These are phyloP conservation scores for Rhizopogon vinicolor DNA, from an alignment of 768 basidiomycete genomes.

Conservation along the genomic window DNA sequence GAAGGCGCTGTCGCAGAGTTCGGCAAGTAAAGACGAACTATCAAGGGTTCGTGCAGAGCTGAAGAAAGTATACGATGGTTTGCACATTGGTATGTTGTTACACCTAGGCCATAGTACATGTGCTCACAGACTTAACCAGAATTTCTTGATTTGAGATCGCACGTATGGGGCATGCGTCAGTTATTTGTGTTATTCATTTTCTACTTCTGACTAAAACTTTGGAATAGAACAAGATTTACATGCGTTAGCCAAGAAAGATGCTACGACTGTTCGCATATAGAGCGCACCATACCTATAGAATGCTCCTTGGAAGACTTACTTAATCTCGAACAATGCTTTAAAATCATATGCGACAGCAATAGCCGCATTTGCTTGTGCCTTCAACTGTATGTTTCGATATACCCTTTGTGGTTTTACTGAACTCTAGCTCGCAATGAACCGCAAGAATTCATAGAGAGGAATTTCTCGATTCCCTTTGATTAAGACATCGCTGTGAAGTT, in stretches of 20 bases:
- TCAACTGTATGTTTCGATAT: neutral
- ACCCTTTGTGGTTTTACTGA: neutral
- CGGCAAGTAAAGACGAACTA: conserved; percentile 78
- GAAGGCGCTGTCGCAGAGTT: conserved; percentile 61
- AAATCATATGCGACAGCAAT: neutral
- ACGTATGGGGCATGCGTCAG: conserved; percentile 88
- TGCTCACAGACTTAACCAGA: conserved; percentile 36
- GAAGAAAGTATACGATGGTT: conserved; percentile 83
- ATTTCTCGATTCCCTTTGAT: neutral
- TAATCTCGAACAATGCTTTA: neutral
- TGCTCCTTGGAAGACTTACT: neutral
- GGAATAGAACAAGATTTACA: conserved; percentile 76
- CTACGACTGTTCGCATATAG: conserved; percentile 55
- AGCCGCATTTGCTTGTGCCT: too few relatives aligned
- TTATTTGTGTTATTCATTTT: conserved; percentile 12
- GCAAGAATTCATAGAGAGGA: neutral
- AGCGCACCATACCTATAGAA: neutral
- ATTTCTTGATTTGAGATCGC: conserved; percentile 73
- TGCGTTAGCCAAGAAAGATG: conserved; percentile 62
- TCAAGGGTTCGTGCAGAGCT: conserved; percentile 70
- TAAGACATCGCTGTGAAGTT: conserved; percentile 33
- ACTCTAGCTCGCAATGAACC: neutral
- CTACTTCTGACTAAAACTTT: neutral
- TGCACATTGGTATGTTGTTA: conserved; percentile 62
- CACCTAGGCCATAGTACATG: neutral